Percentiles rank a stretch among this genome's conserved stretches.
phyloP scores from a whole-genome alignment of 306 rosid species.

The Sphenostylis stenocarpa region DNA sequence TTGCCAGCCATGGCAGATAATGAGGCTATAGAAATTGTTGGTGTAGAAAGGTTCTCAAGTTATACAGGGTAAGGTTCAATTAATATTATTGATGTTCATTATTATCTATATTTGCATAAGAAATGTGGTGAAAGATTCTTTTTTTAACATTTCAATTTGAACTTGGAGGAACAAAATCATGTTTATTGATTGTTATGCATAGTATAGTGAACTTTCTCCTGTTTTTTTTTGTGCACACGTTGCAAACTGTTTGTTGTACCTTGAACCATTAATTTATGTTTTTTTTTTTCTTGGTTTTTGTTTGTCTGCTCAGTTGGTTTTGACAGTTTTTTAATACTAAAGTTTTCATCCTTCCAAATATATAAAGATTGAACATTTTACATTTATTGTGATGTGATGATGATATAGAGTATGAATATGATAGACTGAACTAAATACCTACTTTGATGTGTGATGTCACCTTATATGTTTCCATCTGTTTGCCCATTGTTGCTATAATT shows the following conservation, averaged over 20 bases:
- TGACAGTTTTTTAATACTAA: neutral
- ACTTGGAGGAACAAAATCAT: neutral
- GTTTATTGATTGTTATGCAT: slow-evolving; percentile 18
- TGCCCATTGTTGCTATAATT: neutral
- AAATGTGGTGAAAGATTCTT: neutral
- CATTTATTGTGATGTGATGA: neutral
- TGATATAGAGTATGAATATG: slow-evolving; percentile 15
- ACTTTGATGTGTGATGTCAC: slow-evolving; percentile 12
- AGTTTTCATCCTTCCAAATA: neutral
- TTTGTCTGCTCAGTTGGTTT: neutral
- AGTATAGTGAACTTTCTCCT: neutral
- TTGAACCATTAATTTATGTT: neutral
- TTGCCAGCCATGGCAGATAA: slow-evolving; percentile 85
- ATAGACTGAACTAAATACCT: neutral
- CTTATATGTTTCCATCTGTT: neutral
- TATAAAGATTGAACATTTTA: neutral
- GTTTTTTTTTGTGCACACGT: neutral
- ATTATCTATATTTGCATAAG: neutral
- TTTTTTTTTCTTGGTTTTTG: neutral
- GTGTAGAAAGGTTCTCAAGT: slow-evolving; percentile 82
- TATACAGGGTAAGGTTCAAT: slow-evolving; percentile 71
- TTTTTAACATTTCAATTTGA: neutral
- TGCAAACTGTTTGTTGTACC: neutral
- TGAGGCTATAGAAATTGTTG: slow-evolving; percentile 87
- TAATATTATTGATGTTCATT: neutral